phyloP scores from a whole-genome alignment of 345 rosid genomes.

The Syzygium oleosum region DNA sequence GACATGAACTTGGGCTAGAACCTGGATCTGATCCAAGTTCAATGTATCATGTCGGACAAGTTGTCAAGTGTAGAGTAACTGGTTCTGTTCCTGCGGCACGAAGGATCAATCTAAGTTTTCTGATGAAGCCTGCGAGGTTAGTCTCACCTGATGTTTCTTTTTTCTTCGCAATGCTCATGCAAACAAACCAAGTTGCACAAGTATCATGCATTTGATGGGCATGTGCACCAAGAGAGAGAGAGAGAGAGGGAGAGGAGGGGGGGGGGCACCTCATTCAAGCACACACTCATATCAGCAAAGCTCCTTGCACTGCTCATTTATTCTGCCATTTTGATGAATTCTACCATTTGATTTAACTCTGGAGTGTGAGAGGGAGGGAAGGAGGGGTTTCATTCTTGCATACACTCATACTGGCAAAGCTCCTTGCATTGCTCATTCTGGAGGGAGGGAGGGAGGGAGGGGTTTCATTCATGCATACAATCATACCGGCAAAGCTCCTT shows the following conservation, averaged over 20 bases:
- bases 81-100: constrained; percentile 54
- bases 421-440: not conserved
- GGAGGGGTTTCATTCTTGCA: not conserved
- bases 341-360: not conserved
- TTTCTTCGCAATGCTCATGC: not conserved
- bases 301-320: not conserved
- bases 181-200: not conserved
- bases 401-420: not conserved
- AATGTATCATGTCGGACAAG: constrained; percentile 86
- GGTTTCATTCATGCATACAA: too few species aligned
- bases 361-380: not conserved
- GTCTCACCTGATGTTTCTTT: not conserved
- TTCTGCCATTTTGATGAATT: not conserved
- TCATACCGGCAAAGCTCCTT: not conserved
- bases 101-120: constrained; percentile 79
- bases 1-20: constrained; percentile 86
- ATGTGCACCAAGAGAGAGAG: too few species aligned
- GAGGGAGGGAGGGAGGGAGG: not conserved
- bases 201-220: not conserved
- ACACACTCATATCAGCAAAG: not conserved
- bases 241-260: not conserved
- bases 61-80: constrained; percentile 84
- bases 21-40: constrained; percentile 61
- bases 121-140: constrained; percentile 72
- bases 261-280: not conserved